Conservation (phyloP, 257 asterid species). For the Coffea canephora region DNA sequence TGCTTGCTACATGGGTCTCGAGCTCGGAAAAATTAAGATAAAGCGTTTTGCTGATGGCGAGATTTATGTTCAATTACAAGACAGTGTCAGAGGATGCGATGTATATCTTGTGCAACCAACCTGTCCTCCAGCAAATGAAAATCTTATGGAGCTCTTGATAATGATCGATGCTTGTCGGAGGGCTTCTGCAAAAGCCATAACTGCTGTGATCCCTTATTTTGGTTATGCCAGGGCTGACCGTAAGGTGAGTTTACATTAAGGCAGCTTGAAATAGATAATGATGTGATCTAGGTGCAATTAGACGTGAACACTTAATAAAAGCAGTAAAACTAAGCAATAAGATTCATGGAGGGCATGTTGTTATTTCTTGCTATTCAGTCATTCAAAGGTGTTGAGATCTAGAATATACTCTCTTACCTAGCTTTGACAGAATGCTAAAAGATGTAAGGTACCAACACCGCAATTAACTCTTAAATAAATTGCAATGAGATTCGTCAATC, state of each 20-base stretch:
- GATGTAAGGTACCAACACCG: not conserved
- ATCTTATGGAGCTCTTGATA: constrained; percentile 86
- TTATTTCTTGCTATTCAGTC: not conserved
- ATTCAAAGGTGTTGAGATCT: not conserved
- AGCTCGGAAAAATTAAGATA: constrained; percentile 57
- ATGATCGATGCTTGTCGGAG: constrained; percentile 96
- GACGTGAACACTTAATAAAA: not conserved
- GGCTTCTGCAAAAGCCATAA: constrained; percentile 87
- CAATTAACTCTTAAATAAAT: not conserved
- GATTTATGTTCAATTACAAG: constrained; percentile 88
- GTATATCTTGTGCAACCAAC: constrained; percentile 78
- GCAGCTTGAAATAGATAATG: not conserved
- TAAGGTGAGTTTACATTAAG: constrained; percentile 39
- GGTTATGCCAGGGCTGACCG: constrained; percentile 97
- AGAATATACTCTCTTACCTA: not conserved
- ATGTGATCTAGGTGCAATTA: not conserved
- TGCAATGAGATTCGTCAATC: not conserved
- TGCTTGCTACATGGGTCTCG: constrained; percentile 88
- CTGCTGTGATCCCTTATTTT: constrained; percentile 87
- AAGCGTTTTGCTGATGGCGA: constrained; percentile 95
- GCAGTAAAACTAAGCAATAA: no score
- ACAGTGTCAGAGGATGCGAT: constrained; percentile 93
- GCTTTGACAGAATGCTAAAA: not conserved
- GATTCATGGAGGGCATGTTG: no score
- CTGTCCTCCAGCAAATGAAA: constrained; percentile 89